Base-by-base conservation (phyloP, 352 stramenopile species). In the Pythium folliculosum region DNA sequence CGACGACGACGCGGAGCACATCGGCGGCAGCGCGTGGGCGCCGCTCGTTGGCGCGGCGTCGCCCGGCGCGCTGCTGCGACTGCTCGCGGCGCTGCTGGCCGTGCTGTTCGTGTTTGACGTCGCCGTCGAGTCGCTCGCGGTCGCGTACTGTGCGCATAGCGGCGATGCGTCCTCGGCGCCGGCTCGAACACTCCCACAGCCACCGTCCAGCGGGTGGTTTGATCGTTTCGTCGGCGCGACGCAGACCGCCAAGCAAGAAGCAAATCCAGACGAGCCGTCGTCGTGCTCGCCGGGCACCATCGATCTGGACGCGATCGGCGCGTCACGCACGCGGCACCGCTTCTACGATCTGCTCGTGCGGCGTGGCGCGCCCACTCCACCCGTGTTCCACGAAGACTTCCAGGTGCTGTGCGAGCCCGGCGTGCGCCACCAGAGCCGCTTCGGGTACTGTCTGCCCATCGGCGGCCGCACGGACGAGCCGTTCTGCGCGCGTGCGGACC, bases 371-470 rank as follows among this genome's bases (percentile, higher is more conserved):
- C 61, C 61, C 16, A 62, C 51, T 23, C 61, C 43, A 21, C 61
- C 61, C 3, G 52, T 62, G 25, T 63, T 69, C 40, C 35, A 35
- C 7, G 13, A 21, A 19, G 49, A 70, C n/a, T 57, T 66, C 30
- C 50, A 63, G 44, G 51, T 59, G n/a, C 27, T 71, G 37, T 71
- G 65, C 25, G 50, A 66, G 17, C 16, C 56, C 2, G 23, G 47
- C 8, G 52, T 57, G 23, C 65, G 68, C 5, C n/a, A 60, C 55
- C 44, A 61, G 21, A 59, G 57, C n/a, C 48, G 63, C 37, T 85
- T 72, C 61, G 72, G 66, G 14, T 76, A 80, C 48, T 84, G 75
- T 27, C 66, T 84, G 5, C 74, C 77, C 3, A 77, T 82, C 16
- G 55, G 58, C 5, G 66, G 63, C 2, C 52, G 27, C 38, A 47